phyloP scores from a whole-genome alignment of 1,284 basidiomycete species.

The Exobasidium cylindrosporum region DNA sequence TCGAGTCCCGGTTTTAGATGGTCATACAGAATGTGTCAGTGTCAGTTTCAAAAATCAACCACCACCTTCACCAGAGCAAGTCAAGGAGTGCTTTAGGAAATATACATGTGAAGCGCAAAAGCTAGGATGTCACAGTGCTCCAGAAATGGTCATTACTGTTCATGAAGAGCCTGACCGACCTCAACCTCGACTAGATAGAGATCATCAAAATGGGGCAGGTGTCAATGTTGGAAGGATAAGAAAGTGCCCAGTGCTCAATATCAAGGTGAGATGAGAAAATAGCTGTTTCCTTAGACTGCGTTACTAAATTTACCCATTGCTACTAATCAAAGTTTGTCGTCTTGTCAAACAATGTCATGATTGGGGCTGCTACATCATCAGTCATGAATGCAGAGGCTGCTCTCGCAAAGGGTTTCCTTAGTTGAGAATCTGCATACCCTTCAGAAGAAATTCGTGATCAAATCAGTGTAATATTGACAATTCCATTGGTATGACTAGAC shows the following conservation, averaged over 20 bases:
- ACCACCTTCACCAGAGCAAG: conserved; percentile 80
- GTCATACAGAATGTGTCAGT: conserved; percentile 83
- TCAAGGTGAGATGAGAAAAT: conserved; percentile 26
- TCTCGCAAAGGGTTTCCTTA: conserved; percentile 68
- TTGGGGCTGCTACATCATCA: conserved; percentile 93
- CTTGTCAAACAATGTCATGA: conserved; percentile 88
- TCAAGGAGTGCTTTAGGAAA: conserved; percentile 72
- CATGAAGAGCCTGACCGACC: conserved; percentile 91
- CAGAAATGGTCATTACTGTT: conserved; percentile 79
- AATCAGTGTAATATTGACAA: too few species aligned
- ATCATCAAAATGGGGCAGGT: conserved; percentile 86
- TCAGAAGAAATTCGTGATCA: too few species aligned
- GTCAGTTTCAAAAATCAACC: conserved; percentile 78
- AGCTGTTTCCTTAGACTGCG: neutral
- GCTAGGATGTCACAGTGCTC: conserved; percentile 81
- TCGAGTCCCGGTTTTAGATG: conserved; percentile 88
- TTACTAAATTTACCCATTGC: too few species aligned
- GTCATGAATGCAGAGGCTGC: conserved; percentile 97
- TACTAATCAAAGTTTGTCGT: conserved; percentile 76
- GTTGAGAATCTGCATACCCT: neutral
- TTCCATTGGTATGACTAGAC: too few species aligned
- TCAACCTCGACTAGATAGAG: conserved; percentile 86
- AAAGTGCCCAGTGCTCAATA: conserved; percentile 82
- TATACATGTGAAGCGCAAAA: conserved; percentile 77
- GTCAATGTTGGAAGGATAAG: conserved; percentile 88